phyloP scores from a whole-genome alignment of 2,329 filamentous ascomycete species.

The Hypoxylon sp. region DNA sequence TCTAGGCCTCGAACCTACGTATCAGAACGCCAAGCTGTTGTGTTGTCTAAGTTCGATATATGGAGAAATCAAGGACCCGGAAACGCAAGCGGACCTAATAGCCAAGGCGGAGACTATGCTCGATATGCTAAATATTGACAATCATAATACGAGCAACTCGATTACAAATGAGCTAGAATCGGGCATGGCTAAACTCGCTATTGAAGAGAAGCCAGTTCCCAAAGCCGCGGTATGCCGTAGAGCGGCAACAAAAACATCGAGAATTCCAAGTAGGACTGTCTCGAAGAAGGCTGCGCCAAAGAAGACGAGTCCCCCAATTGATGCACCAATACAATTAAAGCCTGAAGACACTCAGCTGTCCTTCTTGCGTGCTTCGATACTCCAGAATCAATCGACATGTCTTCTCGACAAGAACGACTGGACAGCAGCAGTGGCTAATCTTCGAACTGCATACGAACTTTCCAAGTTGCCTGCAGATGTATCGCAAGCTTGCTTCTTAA shows the following conservation, averaged over 20 bases:
- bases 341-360: conserved; percentile 56
- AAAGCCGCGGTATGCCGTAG: conserved; percentile 44
- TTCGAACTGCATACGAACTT: conserved; percentile 66
- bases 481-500: conserved; percentile 70
- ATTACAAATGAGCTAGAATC: conserved; percentile 55
- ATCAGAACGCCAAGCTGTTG: conserved; percentile 63
- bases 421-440: conserved; percentile 68
- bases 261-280: conserved; percentile 47
- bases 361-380: conserved; percentile 58
- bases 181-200: conserved; percentile 56
- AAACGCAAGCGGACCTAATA: conserved; percentile 62
- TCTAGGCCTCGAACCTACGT: conserved; percentile 62
- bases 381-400: conserved; percentile 62
- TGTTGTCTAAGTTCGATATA: conserved; percentile 72
- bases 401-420: conserved; percentile 69
- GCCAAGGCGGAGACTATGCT: conserved; percentile 66
- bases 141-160: conserved; percentile 24
- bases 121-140: conserved; percentile 53
- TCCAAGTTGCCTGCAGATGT: conserved; percentile 60
- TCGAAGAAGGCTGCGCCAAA: conserved; percentile 52
- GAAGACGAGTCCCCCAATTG: conserved; percentile 38
- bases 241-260: conserved; percentile 44
- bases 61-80: conserved; percentile 63
- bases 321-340: conserved; percentile 30
- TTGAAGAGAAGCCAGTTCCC: conserved; percentile 52